A percentile compares a stretch with the other conserved stretches of the same genome.
phyloP scores from a whole-genome alignment of 2,329 filamentous ascomycete genomes.

The Neonectria hederae region DNA sequence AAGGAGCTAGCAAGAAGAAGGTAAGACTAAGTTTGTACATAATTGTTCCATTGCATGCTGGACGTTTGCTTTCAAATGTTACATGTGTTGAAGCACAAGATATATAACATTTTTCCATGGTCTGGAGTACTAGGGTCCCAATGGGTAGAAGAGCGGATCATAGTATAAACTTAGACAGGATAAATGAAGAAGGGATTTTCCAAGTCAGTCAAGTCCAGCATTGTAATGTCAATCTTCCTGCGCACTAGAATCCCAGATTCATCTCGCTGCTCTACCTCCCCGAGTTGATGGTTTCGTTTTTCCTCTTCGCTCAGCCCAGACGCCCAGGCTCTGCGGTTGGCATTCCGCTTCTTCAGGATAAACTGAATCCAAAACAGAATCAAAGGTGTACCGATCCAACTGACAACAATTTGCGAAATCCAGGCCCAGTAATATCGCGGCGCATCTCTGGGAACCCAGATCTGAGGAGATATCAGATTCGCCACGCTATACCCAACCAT shows the following conservation, averaged over 20 bases:
- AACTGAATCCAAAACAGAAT: slow-evolving; percentile 46
- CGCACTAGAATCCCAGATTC: slow-evolving; percentile 43
- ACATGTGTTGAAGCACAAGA: too few species aligned
- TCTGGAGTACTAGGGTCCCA: too few species aligned
- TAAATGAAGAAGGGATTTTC: slow-evolving; percentile 53
- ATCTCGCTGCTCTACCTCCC: slow-evolving; percentile 37
- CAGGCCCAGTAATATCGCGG: slow-evolving; percentile 43
- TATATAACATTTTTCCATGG: too few species aligned
- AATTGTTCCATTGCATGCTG: too few species aligned
- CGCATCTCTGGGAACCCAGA: slow-evolving; percentile 44
- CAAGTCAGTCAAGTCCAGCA: slow-evolving; percentile 51
- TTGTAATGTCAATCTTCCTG: slow-evolving; percentile 47
- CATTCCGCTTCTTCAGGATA: slow-evolving; percentile 46
- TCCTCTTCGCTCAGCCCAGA: slow-evolving; percentile 36
- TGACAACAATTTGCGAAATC: slow-evolving; percentile 39
- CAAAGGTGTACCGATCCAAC: slow-evolving; percentile 48
- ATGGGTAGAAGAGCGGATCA: neutral
- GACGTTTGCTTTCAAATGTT: too few species aligned
- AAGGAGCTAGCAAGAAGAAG: too few species aligned
- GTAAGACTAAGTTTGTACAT: too few species aligned
- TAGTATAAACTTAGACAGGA: slow-evolving; percentile 14
- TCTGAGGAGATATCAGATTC: slow-evolving; percentile 50
- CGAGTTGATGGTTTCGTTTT: slow-evolving; percentile 27
- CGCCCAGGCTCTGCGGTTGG: slow-evolving; percentile 40
- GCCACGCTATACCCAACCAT: slow-evolving; percentile 49